phyloP scores from a whole-genome alignment of 164 flowering plant species.

The Malania oleifera region DNA sequence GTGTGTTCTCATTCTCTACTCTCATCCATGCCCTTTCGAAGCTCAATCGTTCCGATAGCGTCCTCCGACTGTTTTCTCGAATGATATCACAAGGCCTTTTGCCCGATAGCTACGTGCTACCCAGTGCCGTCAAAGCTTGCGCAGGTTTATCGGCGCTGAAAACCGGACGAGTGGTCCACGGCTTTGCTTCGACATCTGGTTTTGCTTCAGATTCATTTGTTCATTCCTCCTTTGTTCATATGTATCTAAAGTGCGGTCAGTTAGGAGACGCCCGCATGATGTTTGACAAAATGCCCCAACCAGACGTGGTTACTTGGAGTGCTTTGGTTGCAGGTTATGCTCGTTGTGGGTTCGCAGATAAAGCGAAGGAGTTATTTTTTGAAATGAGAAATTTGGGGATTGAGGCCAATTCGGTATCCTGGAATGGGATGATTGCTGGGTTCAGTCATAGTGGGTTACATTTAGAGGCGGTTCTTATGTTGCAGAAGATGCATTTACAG shows the following conservation, averaged over 20 bases:
- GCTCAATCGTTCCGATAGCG: slow-evolving; percentile 16
- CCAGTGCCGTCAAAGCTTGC: slow-evolving; percentile 55
- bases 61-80: slow-evolving; percentile 27
- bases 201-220: slow-evolving; percentile 45
- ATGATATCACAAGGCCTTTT: slow-evolving; percentile 33
- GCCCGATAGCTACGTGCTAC: slow-evolving; percentile 44
- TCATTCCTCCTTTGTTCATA: slow-evolving; percentile 47
- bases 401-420: slow-evolving; percentile 56
- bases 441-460: slow-evolving; percentile 44
- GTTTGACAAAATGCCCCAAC: slow-evolving; percentile 45
- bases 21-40: slow-evolving; percentile 47
- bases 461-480: slow-evolving; percentile 35
- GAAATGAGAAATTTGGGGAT: slow-evolving; percentile 44
- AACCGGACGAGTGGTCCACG: slow-evolving; percentile 47
- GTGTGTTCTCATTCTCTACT: slow-evolving; percentile 34
- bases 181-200: slow-evolving; percentile 35
- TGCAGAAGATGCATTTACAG: slow-evolving; percentile 43
- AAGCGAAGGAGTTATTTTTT: slow-evolving; percentile 38
- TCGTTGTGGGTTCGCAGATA: slow-evolving; percentile 31
- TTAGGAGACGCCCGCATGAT: slow-evolving; percentile 40
- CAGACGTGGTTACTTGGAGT: slow-evolving; percentile 59
- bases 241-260: slow-evolving; percentile 48
- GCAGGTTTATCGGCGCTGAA: slow-evolving; percentile 28
- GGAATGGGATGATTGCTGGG: slow-evolving; percentile 81
- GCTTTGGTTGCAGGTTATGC: slow-evolving; percentile 67